phyloP scores from a whole-genome alignment of 139 green algal genomes.

The Asterochloris erici region DNA sequence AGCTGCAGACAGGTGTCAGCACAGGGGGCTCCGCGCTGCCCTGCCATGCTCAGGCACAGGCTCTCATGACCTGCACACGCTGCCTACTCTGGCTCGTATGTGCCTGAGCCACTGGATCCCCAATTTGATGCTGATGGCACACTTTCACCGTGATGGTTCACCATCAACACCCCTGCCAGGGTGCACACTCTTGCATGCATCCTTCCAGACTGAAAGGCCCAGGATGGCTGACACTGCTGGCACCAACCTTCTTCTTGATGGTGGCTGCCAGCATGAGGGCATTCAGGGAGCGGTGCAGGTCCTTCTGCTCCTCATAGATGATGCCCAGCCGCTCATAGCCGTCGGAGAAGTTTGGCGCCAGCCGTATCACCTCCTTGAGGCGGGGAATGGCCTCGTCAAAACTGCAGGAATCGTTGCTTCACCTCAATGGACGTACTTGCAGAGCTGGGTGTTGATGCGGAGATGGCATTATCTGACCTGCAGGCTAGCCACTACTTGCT shows the following conservation, averaged over 20 bases:
- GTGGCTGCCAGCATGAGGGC: slow-evolving; percentile 93
- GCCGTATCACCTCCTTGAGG: slow-evolving; percentile 70
- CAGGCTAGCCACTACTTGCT: neutral
- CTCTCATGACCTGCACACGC: too few species aligned
- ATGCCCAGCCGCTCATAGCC: slow-evolving; percentile 84
- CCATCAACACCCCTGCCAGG: too few species aligned
- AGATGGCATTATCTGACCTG: neutral
- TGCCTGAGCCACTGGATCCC: too few species aligned
- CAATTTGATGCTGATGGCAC: too few species aligned
- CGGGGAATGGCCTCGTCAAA: slow-evolving; percentile 60
- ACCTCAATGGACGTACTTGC: too few species aligned
- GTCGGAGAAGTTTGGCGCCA: slow-evolving; percentile 73
- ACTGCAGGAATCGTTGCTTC: neutral
- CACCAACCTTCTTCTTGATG: slow-evolving; percentile 56
- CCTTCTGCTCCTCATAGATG: slow-evolving; percentile 63
- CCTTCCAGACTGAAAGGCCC: too few species aligned
- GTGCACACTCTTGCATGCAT: too few species aligned
- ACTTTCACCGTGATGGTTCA: too few species aligned
- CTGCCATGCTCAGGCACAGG: too few species aligned
- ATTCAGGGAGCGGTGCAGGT: slow-evolving; percentile 70
- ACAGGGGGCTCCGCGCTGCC: too few species aligned
- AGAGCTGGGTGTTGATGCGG: neutral
- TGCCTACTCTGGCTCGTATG: too few species aligned
- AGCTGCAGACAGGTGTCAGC: too few species aligned
- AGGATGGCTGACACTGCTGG: neutral